These are phyloP conservation scores for Diplotaxis tenuifolia DNA, from an alignment of 345 rosid species.

Conservation along the genomic window DNA sequence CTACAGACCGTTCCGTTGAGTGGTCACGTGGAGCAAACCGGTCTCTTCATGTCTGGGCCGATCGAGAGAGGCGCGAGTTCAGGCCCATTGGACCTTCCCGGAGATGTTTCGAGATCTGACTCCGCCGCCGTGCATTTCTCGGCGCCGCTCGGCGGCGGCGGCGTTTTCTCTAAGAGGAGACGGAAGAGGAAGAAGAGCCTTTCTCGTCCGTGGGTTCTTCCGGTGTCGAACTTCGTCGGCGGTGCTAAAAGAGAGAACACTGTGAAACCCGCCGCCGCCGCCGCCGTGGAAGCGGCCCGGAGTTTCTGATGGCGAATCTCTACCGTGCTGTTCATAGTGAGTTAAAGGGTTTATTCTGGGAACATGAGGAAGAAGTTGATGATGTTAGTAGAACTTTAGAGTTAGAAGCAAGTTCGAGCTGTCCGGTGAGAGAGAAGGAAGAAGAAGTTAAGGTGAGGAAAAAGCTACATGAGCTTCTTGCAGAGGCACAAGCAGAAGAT, in stretches of 20 bases:
- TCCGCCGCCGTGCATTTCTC: constrained; percentile 70
- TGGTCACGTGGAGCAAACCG: constrained; percentile 46
- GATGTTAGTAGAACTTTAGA: constrained; percentile 7
- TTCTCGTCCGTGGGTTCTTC: constrained; percentile 91
- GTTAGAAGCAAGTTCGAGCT: constrained; percentile 32
- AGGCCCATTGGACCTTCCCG: constrained; percentile 67
- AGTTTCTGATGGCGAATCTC: constrained; percentile 95
- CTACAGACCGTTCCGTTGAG: constrained; percentile 85
- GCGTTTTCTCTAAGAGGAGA: constrained; percentile 55
- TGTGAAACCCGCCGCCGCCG: constrained; percentile 11
- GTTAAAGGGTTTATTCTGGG: constrained; percentile 93
- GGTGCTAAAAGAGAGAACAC: constrained; percentile 53
- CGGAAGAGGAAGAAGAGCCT: constrained; percentile 61
- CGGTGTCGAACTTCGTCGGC: constrained; percentile 72
- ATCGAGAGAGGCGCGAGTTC: constrained; percentile 79
- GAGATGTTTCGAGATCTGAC: constrained; percentile 41
- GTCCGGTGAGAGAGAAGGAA: constrained; percentile 27
- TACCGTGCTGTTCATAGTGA: constrained; percentile 86
- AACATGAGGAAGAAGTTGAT: constrained; percentile 47
- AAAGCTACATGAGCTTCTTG: constrained; percentile 77
- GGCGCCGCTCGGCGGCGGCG: constrained; percentile 82
- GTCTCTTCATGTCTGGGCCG: constrained; percentile 89
- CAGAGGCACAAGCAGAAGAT: constrained; percentile 78
- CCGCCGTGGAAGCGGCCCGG: too few species aligned
- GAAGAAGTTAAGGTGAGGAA: constrained; percentile 48